These are phyloP conservation scores for Neurospora discreta DNA, from an alignment of 495 filamentous ascomycete genomes.

Conservation along the genomic window DNA sequence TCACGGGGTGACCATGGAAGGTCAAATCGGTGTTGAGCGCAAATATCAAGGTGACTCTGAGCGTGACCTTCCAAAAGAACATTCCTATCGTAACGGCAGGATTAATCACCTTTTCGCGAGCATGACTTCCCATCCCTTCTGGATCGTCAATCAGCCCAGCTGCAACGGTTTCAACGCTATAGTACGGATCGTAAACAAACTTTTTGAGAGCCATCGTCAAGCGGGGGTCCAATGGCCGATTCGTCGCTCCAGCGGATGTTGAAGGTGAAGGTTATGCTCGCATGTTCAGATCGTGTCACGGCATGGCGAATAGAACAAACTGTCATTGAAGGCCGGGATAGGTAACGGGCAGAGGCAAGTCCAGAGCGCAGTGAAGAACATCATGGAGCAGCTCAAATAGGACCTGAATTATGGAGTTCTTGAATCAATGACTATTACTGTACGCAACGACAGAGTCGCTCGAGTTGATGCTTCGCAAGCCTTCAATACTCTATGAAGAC, in stretches of 20 bases:
- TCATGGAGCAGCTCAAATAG: background rate
- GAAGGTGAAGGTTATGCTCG: background rate
- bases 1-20: background rate
- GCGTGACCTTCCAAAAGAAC: background rate
- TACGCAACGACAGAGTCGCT: background rate
- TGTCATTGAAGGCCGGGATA: background rate
- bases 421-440: background rate
- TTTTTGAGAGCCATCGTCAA: background rate
- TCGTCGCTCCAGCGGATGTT: background rate
- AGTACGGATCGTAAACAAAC: background rate
- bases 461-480: background rate
- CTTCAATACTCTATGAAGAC: background rate
- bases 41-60: background rate
- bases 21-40: background rate
- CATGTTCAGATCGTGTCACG: background rate
- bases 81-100: background rate
- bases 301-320: background rate
- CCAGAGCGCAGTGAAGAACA: background rate
- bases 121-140: background rate
- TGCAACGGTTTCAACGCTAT: background rate
- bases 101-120: background rate
- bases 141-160: background rate
- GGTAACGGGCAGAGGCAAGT: background rate
- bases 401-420: background rate
- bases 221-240: background rate